Conservation (phyloP, 2,329 filamentous ascomycete genomes). For the Talaromyces sp. region DNA sequence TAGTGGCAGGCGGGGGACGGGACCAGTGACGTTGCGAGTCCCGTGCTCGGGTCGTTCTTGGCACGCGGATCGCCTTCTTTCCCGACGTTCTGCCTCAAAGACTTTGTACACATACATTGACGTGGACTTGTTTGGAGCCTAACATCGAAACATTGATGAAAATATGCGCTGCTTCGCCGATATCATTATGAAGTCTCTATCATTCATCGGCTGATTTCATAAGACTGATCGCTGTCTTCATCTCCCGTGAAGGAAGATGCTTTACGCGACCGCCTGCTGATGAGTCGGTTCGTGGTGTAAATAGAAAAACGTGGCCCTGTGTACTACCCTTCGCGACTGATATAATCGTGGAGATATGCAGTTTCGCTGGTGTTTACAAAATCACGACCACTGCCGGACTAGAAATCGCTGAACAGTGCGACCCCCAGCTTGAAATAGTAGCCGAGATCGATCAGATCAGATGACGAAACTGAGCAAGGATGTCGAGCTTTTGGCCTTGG, state of each 20-base stretch:
- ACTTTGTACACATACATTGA: not conserved
- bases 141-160: not conserved
- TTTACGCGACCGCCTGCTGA: not conserved
- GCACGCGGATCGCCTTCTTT: not conserved
- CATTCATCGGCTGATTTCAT: not conserved
- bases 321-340: not conserved
- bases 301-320: not conserved
- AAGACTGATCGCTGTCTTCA: not conserved
- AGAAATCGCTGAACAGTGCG: not conserved
- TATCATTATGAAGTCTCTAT: not conserved
- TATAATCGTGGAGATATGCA: not conserved
- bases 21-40: slow-evolving; percentile 11
- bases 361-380: not conserved
- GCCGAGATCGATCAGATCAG: not conserved
- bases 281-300: not conserved
- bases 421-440: not conserved
- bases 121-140: not conserved
- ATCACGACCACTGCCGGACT: not conserved
- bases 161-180: not conserved
- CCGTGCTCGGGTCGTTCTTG: slow-evolving; percentile 4
- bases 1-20: slow-evolving; percentile 8
- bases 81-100: not conserved
- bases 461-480: not conserved
- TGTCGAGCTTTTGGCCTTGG: not conserved
- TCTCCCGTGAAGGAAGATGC: not conserved